Conservation (phyloP, 2,329 filamentous ascomycete species). For the Neofusicoccum sp. region DNA sequence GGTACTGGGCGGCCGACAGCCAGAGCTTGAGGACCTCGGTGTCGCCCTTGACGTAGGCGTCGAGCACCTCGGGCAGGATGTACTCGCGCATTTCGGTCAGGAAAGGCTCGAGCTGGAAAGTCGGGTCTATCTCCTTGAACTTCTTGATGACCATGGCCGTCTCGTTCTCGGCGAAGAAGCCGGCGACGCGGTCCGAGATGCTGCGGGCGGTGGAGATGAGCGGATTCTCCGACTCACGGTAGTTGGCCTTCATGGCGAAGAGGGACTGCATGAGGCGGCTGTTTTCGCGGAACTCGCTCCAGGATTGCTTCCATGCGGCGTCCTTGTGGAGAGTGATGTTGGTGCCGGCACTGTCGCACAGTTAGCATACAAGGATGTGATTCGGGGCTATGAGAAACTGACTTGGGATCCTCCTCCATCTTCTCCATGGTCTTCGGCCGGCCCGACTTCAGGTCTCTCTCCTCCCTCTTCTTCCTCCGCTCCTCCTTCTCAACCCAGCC, state of each 20-base stretch:
- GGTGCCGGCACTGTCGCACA: constrained; percentile 73
- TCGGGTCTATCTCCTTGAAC: constrained; percentile 92
- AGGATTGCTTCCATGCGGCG: constrained; percentile 96
- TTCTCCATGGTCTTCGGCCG: constrained; percentile 38
- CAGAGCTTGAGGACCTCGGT: constrained; percentile 87
- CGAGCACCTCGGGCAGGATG: constrained; percentile 93
- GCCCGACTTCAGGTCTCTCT: constrained; percentile 61
- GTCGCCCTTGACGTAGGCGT: constrained; percentile 97
- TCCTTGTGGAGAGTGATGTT: constrained; percentile 97
- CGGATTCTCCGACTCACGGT: constrained; percentile 97
- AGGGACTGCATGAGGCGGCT: constrained; percentile 86
- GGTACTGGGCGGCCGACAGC: constrained; percentile 95
- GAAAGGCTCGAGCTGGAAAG: constrained; percentile 94
- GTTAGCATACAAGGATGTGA: constrained; percentile 34
- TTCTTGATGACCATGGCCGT: constrained; percentile 97
- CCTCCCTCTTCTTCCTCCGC: constrained; percentile 75
- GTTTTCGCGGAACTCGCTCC: constrained; percentile 90
- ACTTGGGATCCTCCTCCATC: constrained; percentile 57
- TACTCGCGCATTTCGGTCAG: constrained; percentile 95
- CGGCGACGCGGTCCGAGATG: constrained; percentile 88
- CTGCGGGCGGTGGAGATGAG: constrained; percentile 89
- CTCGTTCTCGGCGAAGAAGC: constrained; percentile 98
- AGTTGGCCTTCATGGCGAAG: constrained; percentile 82
- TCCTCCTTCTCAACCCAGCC: constrained; percentile 98
- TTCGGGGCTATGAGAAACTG: constrained; percentile 45